These are phyloP conservation scores for Ophiostoma piceae DNA, from an alignment of 2,329 filamentous ascomycete genomes.

Conservation along the genomic window DNA sequence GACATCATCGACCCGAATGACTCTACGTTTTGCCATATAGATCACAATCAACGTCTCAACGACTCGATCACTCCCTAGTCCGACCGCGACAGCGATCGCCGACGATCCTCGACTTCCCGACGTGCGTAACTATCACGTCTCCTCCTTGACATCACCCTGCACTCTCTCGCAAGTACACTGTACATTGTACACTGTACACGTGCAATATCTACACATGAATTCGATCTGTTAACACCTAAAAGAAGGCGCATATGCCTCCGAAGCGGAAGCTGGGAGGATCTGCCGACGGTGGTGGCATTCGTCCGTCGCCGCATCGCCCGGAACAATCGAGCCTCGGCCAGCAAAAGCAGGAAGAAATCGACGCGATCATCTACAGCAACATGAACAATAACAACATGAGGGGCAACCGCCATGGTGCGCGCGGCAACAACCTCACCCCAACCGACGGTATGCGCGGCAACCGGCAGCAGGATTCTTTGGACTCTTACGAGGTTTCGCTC, in stretches of 20 bases:
- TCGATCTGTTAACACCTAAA: slow-evolving; percentile 20
- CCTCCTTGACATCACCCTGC: background rate
- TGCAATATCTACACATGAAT: slow-evolving; percentile 15
- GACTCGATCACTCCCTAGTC: background rate
- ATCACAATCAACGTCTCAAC: background rate
- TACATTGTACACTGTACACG: slow-evolving; percentile 2
- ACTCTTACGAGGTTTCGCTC: background rate
- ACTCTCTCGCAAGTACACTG: background rate
- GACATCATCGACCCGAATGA: slow-evolving; percentile 2
- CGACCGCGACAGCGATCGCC: background rate
- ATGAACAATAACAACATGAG: background rate
- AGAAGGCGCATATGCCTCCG: slow-evolving; percentile 44
- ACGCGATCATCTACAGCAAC: background rate
- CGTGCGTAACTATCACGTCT: slow-evolving; percentile 19
- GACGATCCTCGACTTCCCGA: slow-evolving; percentile 13
- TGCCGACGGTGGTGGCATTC: slow-evolving; percentile 45
- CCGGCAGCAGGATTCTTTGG: background rate
- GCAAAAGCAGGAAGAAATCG: slow-evolving; percentile 30
- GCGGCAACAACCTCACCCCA: background rate
- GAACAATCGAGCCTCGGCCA: slow-evolving; percentile 51
- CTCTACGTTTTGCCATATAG: slow-evolving; percentile 2
- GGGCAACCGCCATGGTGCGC: background rate
- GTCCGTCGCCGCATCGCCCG: slow-evolving; percentile 60
- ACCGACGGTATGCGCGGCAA: background rate
- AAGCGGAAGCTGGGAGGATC: slow-evolving; percentile 53